A percentile compares a stretch with the other conserved stretches of the same genome.
Conservation (phyloP, 495 filamentous ascomycete genomes). For the Trichoderma asperelloides region DNA sequence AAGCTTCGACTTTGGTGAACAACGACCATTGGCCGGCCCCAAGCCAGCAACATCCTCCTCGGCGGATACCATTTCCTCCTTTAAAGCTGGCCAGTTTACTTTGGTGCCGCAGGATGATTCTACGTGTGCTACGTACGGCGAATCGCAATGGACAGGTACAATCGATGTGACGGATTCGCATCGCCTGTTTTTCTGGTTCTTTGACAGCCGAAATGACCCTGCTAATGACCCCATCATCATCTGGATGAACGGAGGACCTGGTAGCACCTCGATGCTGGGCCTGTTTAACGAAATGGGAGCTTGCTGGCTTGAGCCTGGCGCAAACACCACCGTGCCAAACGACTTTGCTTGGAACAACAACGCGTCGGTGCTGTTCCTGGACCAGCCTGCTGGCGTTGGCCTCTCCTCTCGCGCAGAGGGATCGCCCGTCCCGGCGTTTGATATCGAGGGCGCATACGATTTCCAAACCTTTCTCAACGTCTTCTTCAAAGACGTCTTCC, state of each 20-base stretch:
- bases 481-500: slow-evolving; percentile 9
- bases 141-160: slow-evolving; percentile 6
- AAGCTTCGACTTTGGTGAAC: background rate
- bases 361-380: slow-evolving; percentile 11
- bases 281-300: slow-evolving; percentile 7
- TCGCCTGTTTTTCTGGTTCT: slow-evolving; percentile 12
- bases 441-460: background rate
- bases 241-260: slow-evolving; percentile 12
- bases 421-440: background rate
- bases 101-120: background rate
- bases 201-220: slow-evolving; percentile 9
- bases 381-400: slow-evolving; percentile 12
- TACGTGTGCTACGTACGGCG: slow-evolving; percentile 4
- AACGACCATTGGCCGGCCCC: background rate
- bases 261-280: slow-evolving; percentile 8
- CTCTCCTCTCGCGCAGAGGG: slow-evolving; percentile 1
- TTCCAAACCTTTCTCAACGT: slow-evolving; percentile 9
- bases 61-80: background rate
- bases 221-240: slow-evolving; percentile 7
- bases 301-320: background rate
- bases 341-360: slow-evolving; percentile 11
- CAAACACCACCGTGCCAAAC: slow-evolving; percentile 4
- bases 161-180: slow-evolving; percentile 6
- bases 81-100: slow-evolving; percentile 1
- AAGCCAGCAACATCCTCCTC: background rate